Base-by-base conservation (phyloP, 495 filamentous ascomycete genomes). In the Penicillium verhagenii region DNA sequence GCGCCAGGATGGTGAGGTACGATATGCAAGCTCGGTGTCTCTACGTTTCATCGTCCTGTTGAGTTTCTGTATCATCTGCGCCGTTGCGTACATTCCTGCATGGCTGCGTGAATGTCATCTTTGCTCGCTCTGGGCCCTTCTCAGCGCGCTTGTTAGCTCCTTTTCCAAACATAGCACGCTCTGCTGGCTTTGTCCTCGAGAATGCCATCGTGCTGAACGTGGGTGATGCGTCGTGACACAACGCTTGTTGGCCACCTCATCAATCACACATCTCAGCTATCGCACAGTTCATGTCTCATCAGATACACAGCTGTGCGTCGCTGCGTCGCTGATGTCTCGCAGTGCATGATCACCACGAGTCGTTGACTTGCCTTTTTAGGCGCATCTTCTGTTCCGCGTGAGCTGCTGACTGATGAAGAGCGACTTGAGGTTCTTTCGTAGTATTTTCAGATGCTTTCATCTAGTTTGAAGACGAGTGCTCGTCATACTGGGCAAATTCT, bases 181-280 rank as follows among this genome's bases (percentile, higher is more conserved):
- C 40, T 44, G 21, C 40, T 44, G 21, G n/a, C 40, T 44, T 35
- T 44, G 40, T 8, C 14, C 35, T 38, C 11, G 14, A 38, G 35
- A 38, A 38, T 38, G 35, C 6, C 35, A 38, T 38, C 35, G 35
- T 38, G 35, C 35, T 38, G 35, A 38, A 8, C 35, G 35, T 4
- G n/a, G n/a, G 40, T 44, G 40, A 44, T 44, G 40, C 21, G 21
- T 44, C 40, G n/a, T 44, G 40, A 44, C 40, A 25, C 2, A 2
- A 44, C 40, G 40, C 40, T 44, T 44, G 19, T 10, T 25, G 40
- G 40, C 40, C 40, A 24, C 40, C 40, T 44, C 21, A n/a, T 44
- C 11, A 25, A 25, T 38, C 35, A 38, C 35, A 38, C 21, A 44
- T 44, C 40, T 25, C 31, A 35, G 31, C 6, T 14, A 44, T 24